A percentile compares a stretch with the other conserved stretches of the same genome.
Conservation (phyloP, 2,329 filamentous ascomycete species). For the Emericellopsis cladophorae region DNA sequence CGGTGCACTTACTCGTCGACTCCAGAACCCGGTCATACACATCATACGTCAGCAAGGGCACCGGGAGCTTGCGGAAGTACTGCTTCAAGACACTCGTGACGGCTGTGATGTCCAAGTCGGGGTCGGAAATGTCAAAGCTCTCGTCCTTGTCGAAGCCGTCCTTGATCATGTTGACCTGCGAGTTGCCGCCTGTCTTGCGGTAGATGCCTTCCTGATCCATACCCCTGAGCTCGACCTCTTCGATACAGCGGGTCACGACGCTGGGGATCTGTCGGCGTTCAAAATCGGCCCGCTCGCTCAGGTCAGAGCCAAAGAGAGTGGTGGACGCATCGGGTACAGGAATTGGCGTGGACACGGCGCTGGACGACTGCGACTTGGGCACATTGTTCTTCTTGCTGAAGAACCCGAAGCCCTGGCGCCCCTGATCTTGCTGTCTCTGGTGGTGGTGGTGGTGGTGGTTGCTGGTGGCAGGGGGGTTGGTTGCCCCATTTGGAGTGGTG, state of each 20-base stretch:
- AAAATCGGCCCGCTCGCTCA: conserved; percentile 72
- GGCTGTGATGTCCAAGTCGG: conserved; percentile 86
- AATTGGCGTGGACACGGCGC: conserved; percentile 25
- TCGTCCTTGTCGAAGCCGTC: conserved; percentile 80
- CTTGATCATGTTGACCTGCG: conserved; percentile 80
- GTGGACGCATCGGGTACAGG: conserved; percentile 37
- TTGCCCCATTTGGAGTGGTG: conserved; percentile 8
- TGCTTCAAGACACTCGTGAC: conserved; percentile 94
- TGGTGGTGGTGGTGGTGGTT: conserved; percentile 8
- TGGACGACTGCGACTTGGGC: conserved; percentile 36
- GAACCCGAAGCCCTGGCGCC: conserved; percentile 56
- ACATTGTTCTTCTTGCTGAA: conserved; percentile 47
- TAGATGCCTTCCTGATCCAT: conserved; percentile 98
- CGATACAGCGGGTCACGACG: conserved; percentile 86
- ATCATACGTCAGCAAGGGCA: conserved; percentile 80
- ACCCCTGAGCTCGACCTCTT: conserved; percentile 89
- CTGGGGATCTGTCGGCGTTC: conserved; percentile 83
- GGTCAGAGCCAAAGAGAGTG: conserved; percentile 76
- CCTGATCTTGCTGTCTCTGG: conserved; percentile 15
- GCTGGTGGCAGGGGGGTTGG: conserved; percentile 3
- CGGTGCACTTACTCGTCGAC: conserved; percentile 48
- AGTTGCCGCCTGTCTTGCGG: conserved; percentile 88
- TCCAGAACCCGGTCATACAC: conserved; percentile 85
- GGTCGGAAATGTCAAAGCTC: conserved; percentile 87
- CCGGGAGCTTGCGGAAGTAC: conserved; percentile 89